Evolutionary conservation across 78 protist genomes (phyloP).

Genomic region (Thecamonas trahens): DNA sequence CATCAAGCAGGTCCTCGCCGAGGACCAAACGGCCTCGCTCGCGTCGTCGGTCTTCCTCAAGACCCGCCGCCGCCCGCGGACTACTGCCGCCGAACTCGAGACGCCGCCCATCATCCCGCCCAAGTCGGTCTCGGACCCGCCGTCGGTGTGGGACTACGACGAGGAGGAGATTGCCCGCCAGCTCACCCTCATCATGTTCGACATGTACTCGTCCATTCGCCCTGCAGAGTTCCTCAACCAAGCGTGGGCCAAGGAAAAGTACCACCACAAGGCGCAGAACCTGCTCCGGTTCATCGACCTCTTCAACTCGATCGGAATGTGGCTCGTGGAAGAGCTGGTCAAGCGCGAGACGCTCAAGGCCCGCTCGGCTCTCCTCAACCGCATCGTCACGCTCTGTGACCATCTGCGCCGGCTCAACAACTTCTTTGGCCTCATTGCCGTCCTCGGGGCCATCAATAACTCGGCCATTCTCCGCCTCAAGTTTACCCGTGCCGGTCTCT

Average conservation of each 20-base stretch:
- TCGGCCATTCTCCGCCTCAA: slow-evolving; percentile 34
- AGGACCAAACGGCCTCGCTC: too few species aligned
- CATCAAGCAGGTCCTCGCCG: too few species aligned
- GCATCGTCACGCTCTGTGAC: background rate
- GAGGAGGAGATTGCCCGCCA: background rate
- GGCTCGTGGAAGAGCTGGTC: background rate
- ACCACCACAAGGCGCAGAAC: background rate
- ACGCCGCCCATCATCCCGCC: too few species aligned
- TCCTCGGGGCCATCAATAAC: slow-evolving; percentile 43
- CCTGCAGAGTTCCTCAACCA: background rate
- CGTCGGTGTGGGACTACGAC: background rate
- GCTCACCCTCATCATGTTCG: background rate
- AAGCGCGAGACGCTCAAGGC: background rate
- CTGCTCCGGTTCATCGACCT: slow-evolving; percentile 45
- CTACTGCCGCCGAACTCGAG: too few species aligned
- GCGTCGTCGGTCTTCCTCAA: too few species aligned
- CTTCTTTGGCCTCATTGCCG: slow-evolving; percentile 36
- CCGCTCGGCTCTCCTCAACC: background rate
- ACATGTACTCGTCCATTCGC: background rate
- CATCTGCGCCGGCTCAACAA: slow-evolving; percentile 32
- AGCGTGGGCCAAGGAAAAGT: background rate
- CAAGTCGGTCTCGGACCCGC: too few species aligned
- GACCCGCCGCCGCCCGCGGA: too few species aligned
- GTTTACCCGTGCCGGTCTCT: slow-evolving; percentile 29
- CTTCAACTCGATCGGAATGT: slow-evolving; percentile 22